Evolutionary conservation across 441 rosid species (phyloP).

Genomic region (Jatropha podagrica): DNA sequence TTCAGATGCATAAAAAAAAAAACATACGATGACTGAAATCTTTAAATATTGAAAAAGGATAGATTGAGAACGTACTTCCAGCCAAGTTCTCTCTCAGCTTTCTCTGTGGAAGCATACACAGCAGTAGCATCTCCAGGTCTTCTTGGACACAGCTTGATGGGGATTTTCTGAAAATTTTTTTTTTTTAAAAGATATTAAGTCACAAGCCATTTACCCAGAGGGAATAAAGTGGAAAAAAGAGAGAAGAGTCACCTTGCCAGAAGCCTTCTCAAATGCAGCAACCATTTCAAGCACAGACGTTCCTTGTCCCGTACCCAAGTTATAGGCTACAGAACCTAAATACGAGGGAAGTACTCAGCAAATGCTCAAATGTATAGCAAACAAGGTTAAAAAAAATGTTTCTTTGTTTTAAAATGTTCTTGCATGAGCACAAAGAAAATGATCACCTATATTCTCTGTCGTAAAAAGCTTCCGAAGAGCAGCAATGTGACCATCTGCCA

Average conservation of each 20-base stretch:
- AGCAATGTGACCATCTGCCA: conserved; percentile 96
- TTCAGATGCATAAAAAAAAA: background rate
- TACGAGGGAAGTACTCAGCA: background rate
- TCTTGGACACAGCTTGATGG: conserved; percentile 73
- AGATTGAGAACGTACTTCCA: conserved; percentile 58
- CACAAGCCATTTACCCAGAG: background rate
- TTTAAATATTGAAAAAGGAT: conserved; percentile 30
- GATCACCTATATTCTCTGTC: conserved; percentile 52
- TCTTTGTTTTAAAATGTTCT: background rate
- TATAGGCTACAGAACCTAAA: conserved; percentile 83
- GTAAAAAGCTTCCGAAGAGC: conserved; percentile 70
- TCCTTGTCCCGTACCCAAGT: conserved; percentile 94
- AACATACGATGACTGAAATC: background rate
- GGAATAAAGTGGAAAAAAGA: background rate
- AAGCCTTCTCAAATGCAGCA: conserved; percentile 75
- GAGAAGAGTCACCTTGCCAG: conserved; percentile 59
- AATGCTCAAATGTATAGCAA: background rate
- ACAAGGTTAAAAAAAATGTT: conserved; percentile 1
- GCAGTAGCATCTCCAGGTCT: conserved; percentile 93
- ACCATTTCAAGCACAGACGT: conserved; percentile 96
- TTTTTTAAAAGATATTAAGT: background rate
- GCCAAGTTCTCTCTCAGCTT: conserved; percentile 81
- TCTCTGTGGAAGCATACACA: conserved; percentile 76
- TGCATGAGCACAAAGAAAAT: background rate
- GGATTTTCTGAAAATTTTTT: conserved; percentile 68